These are phyloP conservation scores for Cutaneotrichosporon cutaneum DNA, from an alignment of 1,284 basidiomycete genomes.

Conservation along the genomic window DNA sequence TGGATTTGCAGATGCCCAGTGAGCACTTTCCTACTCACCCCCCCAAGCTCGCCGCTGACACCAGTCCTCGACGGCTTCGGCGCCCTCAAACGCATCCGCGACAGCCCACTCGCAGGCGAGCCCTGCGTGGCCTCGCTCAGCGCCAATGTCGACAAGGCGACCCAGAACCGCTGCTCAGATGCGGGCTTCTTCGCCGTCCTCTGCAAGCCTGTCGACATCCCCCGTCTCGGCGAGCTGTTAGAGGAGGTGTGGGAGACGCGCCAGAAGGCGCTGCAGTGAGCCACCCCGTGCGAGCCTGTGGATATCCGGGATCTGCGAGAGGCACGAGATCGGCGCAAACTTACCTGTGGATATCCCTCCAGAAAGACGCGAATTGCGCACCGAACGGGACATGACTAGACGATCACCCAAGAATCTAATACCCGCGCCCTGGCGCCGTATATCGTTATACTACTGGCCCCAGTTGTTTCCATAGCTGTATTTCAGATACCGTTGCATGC, in stretches of 20 bases:
- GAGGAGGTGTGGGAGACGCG: slow-evolving; percentile 22
- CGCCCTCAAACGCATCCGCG: slow-evolving; percentile 32
- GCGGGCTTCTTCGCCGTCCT: slow-evolving; percentile 43
- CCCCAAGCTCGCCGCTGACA: slow-evolving; percentile 2
- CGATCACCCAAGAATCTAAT: too few species aligned
- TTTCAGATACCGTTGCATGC: too few species aligned
- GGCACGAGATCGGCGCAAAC: not conserved
- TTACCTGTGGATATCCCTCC: too few species aligned
- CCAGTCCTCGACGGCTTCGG: slow-evolving; percentile 42
- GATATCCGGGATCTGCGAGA: not conserved
- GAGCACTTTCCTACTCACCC: not conserved
- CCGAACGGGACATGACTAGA: too few species aligned
- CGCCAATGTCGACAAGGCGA: slow-evolving; percentile 46
- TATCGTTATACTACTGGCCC: too few species aligned
- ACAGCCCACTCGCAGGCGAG: slow-evolving; percentile 36
- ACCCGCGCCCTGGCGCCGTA: too few species aligned
- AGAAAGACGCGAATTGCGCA: too few species aligned
- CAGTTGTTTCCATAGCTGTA: too few species aligned
- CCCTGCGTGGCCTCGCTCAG: slow-evolving; percentile 46
- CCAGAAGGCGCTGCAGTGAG: slow-evolving; percentile 1
- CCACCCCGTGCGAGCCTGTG: not conserved
- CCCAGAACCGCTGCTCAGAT: slow-evolving; percentile 31
- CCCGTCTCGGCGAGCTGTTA: slow-evolving; percentile 29
- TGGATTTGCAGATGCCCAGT: slow-evolving; percentile 49
- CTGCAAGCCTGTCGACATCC: slow-evolving; percentile 45